Evolutionary conservation across 352 stramenopile genomes (phyloP).

Genomic region (Phytophthora fragariae): DNA sequence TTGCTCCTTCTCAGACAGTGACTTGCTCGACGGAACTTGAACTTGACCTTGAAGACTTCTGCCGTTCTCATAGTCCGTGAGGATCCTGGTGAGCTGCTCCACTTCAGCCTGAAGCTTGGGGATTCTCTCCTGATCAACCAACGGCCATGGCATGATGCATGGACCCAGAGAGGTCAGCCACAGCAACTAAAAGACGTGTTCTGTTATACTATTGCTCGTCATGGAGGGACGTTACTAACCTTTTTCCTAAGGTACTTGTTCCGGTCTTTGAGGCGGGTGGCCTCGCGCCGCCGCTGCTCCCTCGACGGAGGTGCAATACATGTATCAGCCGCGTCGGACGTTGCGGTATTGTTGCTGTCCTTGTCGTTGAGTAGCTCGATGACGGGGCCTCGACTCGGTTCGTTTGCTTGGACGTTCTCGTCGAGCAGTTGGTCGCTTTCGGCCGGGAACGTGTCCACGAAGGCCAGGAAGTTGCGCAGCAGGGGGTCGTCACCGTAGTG

Average conservation of each 20-base stretch:
- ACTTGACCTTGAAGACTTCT: neutral
- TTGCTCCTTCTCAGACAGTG: constrained; percentile 18
- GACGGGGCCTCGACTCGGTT: neutral
- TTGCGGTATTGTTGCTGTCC: neutral
- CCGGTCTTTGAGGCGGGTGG: constrained; percentile 34
- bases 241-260: constrained; percentile 47
- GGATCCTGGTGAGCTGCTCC: constrained; percentile 26
- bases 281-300: constrained; percentile 31
- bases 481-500: constrained; percentile 4
- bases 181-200: too few species aligned
- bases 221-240: constrained; percentile 12
- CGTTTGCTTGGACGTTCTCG: constrained; percentile 5
- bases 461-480: constrained; percentile 30
- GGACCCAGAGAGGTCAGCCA: too few species aligned
- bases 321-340: neutral
- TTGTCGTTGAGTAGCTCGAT: constrained; percentile 8
- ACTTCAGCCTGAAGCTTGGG: constrained; percentile 32
- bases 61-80: constrained; percentile 18
- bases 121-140: constrained; percentile 28
- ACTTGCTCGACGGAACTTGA: neutral
- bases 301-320: constrained; percentile 9
- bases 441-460: constrained; percentile 38
- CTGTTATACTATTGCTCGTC: neutral
- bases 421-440: constrained; percentile 26
- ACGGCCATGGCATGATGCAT: neutral